A percentile compares a stretch with the other conserved stretches of the same genome.
Evolutionary conservation across 345 rosid species (phyloP).

Genomic region (Excoecaria cochinchinensis): DNA sequence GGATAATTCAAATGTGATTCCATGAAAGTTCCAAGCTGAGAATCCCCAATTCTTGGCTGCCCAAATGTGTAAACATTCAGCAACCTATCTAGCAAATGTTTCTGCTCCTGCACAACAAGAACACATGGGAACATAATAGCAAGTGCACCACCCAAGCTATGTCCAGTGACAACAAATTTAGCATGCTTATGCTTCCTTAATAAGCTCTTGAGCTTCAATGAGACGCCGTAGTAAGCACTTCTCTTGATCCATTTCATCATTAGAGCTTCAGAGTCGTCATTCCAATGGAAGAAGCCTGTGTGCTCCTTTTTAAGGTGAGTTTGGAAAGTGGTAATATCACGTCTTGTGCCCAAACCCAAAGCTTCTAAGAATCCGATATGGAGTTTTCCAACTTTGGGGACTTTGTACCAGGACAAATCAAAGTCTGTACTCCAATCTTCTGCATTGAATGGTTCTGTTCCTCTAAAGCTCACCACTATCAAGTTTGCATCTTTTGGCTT

Average conservation of each 20-base stretch:
- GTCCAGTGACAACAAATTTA: conserved; percentile 67
- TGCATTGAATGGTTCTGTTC: conserved; percentile 85
- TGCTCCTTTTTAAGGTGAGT: conserved; percentile 34
- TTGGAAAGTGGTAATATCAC: conserved; percentile 39
- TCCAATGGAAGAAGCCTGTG: conserved; percentile 4
- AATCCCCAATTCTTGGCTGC: conserved; percentile 80
- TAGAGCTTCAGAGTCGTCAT: neutral
- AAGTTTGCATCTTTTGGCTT: conserved; percentile 74
- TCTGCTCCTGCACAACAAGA: conserved; percentile 58
- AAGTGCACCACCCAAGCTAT: conserved; percentile 84
- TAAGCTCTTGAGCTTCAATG: conserved; percentile 50
- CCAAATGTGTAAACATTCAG: conserved; percentile 78
- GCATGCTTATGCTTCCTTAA: conserved; percentile 67
- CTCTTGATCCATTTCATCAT: conserved; percentile 37
- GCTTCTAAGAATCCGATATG: conserved; percentile 92
- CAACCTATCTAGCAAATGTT: conserved; percentile 50
- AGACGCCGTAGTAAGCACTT: conserved; percentile 60
- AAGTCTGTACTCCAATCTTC: conserved; percentile 76
- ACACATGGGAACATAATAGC: conserved; percentile 65
- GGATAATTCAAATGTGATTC: conserved; percentile 54
- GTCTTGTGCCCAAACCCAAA: conserved; percentile 70
- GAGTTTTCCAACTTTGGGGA: conserved; percentile 68
- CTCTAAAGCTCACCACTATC: conserved; percentile 77
- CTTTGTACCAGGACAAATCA: conserved; percentile 76
- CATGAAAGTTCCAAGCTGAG: conserved; percentile 56